Conservation (phyloP, 768 basidiomycete species). For the Trametes cubensis region DNA sequence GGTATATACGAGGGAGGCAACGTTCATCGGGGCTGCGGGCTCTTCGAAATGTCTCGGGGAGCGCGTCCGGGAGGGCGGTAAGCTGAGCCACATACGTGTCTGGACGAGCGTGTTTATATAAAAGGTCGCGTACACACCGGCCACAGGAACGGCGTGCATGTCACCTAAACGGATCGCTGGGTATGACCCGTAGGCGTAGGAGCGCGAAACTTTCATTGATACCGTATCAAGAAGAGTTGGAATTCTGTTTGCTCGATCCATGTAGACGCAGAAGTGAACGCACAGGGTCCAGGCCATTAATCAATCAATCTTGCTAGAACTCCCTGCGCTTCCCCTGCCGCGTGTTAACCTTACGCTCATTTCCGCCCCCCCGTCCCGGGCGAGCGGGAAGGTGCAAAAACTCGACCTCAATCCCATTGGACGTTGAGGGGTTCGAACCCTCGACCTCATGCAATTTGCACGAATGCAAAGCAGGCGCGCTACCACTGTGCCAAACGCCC, state of each 20-base stretch:
- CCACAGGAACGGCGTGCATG: neutral
- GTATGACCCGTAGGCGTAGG: conserved; percentile 1
- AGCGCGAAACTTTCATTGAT: conserved; percentile 19
- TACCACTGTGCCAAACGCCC: conserved; percentile 33
- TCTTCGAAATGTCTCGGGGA: conserved; percentile 3
- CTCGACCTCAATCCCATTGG: conserved; percentile 1
- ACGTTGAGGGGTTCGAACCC: conserved; percentile 30
- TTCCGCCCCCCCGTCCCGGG: neutral
- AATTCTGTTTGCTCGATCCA: conserved; percentile 24
- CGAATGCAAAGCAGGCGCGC: conserved; percentile 29
- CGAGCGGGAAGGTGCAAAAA: neutral
- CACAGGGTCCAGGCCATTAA: conserved; percentile 28
- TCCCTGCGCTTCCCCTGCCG: conserved; percentile 14
- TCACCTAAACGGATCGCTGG: conserved; percentile 11
- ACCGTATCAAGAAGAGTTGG: conserved; percentile 17
- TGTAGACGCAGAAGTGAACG: conserved; percentile 10
- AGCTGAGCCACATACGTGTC: neutral
- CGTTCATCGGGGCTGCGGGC: conserved; percentile 16
- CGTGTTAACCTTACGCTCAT: conserved; percentile 12
- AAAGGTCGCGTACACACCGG: neutral
- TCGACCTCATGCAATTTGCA: conserved; percentile 25
- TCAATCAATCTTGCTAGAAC: conserved; percentile 32
- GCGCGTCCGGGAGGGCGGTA: neutral
- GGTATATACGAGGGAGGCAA: conserved; percentile 5
- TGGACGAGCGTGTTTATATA: neutral